Conservation (phyloP, 192 early-diverging fungal genomes). For the Mortierella claussenii region DNA sequence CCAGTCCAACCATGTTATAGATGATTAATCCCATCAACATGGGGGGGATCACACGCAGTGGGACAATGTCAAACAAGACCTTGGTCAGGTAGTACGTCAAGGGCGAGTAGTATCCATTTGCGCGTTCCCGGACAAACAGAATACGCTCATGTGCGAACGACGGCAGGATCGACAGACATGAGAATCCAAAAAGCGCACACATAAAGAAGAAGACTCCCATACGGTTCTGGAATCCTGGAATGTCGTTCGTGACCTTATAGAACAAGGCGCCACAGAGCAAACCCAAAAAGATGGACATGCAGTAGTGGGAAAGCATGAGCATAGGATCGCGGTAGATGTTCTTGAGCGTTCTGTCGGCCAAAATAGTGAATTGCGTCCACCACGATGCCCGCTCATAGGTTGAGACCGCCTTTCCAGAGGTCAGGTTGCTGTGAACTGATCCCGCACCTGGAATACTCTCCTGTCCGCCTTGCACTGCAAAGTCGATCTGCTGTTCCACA, state of each 20-base stretch:
- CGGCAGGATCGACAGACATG: conserved; percentile 69
- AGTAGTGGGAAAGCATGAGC: conserved; percentile 35
- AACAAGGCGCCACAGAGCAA: conserved; percentile 66
- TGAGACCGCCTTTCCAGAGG: conserved; percentile 30
- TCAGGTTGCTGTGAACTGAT: conserved; percentile 24
- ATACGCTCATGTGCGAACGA: conserved; percentile 70
- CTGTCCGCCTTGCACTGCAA: conserved; percentile 21
- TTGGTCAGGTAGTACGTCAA: conserved; percentile 70
- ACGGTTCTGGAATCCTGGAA: conserved; percentile 80
- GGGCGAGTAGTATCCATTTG: conserved; percentile 76
- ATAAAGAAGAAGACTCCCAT: conserved; percentile 80
- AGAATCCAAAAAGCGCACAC: conserved; percentile 77
- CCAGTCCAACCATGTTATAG: conserved; percentile 85
- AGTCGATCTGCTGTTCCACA: conserved; percentile 39
- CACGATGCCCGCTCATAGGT: conserved; percentile 64
- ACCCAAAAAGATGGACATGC: conserved; percentile 41
- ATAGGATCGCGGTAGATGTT: conserved; percentile 68
- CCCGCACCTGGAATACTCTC: background rate
- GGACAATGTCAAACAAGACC: conserved; percentile 78
- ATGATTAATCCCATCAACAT: conserved; percentile 80
- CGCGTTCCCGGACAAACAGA: conserved; percentile 76
- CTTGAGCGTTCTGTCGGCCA: conserved; percentile 80
- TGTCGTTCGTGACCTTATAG: conserved; percentile 66
- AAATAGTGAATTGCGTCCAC: conserved; percentile 76
- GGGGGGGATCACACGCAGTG: conserved; percentile 82